phyloP scores from a whole-genome alignment of 176 grass and related monocot species.

The Lolium rigidum region DNA sequence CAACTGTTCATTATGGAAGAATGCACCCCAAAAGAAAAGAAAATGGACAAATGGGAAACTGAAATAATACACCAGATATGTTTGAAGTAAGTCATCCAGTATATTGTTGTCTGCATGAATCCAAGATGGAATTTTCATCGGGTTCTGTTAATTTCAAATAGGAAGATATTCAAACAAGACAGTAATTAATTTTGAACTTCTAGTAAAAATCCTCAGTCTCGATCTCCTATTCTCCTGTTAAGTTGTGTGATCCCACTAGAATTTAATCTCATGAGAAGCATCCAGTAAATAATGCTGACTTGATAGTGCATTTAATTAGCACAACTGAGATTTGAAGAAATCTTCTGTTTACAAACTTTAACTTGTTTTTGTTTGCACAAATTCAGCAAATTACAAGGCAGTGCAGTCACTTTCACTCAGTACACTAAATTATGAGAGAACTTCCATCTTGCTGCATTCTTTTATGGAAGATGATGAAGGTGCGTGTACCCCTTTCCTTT shows the following conservation, averaged over 20 bases:
- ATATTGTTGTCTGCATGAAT: constrained; percentile 13
- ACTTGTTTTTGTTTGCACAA: constrained; percentile 33
- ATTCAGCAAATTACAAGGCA: constrained; percentile 94
- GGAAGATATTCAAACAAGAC: constrained; percentile 2
- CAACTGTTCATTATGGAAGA: neutral
- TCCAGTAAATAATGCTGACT: neutral
- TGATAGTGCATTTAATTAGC: neutral
- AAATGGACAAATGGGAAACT: neutral
- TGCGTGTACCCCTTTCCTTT: constrained; percentile 40
- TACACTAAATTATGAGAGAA: constrained; percentile 86
- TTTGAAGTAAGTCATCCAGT: neutral
- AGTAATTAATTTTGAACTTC: constrained; percentile 1
- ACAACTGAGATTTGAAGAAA: neutral
- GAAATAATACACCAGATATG: constrained; percentile 5
- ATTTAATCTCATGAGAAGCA: neutral
- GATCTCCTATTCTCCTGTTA: neutral
- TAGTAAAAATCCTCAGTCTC: neutral
- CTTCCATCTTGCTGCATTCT: constrained; percentile 73
- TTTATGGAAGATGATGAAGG: constrained; percentile 73
- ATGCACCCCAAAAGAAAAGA: neutral
- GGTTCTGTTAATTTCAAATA: neutral
- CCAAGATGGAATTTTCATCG: neutral
- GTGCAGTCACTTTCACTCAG: constrained; percentile 91
- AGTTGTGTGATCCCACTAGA: neutral
- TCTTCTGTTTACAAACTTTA: constrained; percentile 32